Evolutionary conservation across 2,329 filamentous ascomycete genomes (phyloP).

Genomic region (Harringtonia aguacate): DNA sequence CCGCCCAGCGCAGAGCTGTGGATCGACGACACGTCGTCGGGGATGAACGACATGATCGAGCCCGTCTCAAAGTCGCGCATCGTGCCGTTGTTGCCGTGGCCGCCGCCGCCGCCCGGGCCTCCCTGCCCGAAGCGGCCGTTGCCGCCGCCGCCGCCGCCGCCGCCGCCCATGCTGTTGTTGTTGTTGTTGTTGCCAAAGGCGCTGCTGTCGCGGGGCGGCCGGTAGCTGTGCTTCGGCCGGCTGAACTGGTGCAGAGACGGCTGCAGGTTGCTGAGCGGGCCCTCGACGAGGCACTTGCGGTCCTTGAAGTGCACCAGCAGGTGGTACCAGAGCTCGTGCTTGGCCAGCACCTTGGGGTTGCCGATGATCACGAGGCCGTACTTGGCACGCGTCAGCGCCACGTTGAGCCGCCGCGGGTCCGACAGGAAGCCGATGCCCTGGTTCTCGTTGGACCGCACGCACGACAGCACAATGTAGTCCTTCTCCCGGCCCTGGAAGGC

Average conservation of each 20-base stretch:
- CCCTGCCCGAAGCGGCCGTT: constrained; percentile 14
- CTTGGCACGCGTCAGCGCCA: constrained; percentile 92
- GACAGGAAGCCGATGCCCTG: constrained; percentile 98
- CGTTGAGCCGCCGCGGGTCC: constrained; percentile 92
- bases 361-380: constrained; percentile 94
- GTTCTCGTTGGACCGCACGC: constrained; percentile 96
- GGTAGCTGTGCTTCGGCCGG: constrained; percentile 84
- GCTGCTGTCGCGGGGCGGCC: constrained; percentile 82
- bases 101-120: constrained; percentile 27
- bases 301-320: constrained; percentile 95
- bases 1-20: constrained; percentile 86
- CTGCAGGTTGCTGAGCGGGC: constrained; percentile 90
- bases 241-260: constrained; percentile 91
- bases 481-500: constrained; percentile 98
- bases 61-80: constrained; percentile 60
- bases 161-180: constrained; percentile 18
- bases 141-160: constrained; percentile 28
- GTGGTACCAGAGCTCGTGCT: constrained; percentile 97
- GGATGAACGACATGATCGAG: constrained; percentile 90
- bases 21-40: constrained; percentile 92
- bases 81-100: constrained; percentile 25
- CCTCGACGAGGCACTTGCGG: constrained; percentile 89
- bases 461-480: constrained; percentile 96
- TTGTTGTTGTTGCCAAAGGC: constrained; percentile 29
- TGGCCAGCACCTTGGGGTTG: constrained; percentile 93